Base-by-base conservation (phyloP, 2,329 filamentous ascomycete species). In the Ophiocordyceps camponoti-saundersi region DNA sequence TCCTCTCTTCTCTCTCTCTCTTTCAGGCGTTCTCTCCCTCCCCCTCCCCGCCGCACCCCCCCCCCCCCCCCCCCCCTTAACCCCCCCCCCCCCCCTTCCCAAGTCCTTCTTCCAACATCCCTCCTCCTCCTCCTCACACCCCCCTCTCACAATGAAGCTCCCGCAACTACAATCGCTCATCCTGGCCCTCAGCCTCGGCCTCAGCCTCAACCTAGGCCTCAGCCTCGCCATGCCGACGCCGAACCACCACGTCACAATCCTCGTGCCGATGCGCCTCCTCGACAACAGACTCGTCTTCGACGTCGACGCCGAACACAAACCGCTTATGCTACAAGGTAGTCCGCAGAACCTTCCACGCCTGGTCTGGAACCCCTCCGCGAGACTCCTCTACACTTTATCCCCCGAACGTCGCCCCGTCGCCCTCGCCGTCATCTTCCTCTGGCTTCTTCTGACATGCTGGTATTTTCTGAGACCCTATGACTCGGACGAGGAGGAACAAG, bases 341-440 rank as follows among this genome's bases (percentile, higher is more conserved):
- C 48, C 44, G 26, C 26, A 34, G 10, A 47, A 7, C 10, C 29
- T 43, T 10, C 21, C 34, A 6, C 34, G 23, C 39, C 26, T 42
- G 16, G 29, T 22, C 12, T 34, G 45, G 23, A 46, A 41, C 16
- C 48, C 23, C 7, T 20, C 20, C 5, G n/a, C 32, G n/a, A 44
- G 40, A 13, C 30, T 30, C 13, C 47, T 49, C 20, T 32, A 32
- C 34, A 44, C 44, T 2, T 48, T 48, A 13, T 47, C 50, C 10
- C 50, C 48, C 6, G 51, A 51, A 16, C 42, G 49, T 11, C 42
- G 53, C 42, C 53, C 53, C 13, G 21, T 53, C 2, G 49, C 51
- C 13, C 49, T 54, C 26, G 29, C 55, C 23, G 48, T 47, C 2
- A 43, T 51, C 39, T 50, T 49, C 15, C 43, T 56, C 21, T 48